Conservation (phyloP, 1,139 yeast genomes). For the Saccharomycopsis crataegensis region DNA sequence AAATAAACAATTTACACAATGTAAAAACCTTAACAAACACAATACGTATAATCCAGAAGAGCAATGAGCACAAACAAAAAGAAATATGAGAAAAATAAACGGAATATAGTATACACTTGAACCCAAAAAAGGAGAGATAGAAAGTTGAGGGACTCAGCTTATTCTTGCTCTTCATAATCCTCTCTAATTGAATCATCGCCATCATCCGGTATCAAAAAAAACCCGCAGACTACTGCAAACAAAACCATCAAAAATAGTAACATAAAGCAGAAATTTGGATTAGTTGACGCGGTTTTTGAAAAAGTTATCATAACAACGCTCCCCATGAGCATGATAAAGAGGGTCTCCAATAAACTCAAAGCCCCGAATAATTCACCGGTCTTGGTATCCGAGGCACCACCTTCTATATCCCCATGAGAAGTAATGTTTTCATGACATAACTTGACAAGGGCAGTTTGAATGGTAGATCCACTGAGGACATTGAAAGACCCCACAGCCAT, state of each 20-base stretch:
- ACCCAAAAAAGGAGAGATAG: too few species aligned
- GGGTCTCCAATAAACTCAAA: constrained; percentile 35
- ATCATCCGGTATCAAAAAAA: neutral
- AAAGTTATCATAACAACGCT: constrained; percentile 31
- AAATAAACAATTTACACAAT: too few species aligned
- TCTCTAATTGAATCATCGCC: neutral
- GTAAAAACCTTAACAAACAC: too few species aligned
- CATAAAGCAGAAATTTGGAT: constrained; percentile 26
- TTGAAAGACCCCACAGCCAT: constrained; percentile 42
- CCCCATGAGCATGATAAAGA: constrained; percentile 32
- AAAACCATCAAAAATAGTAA: constrained; percentile 20
- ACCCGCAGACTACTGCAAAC: neutral
- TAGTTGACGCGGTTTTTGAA: constrained; percentile 26
- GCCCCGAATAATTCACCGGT: constrained; percentile 47
- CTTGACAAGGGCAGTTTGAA: constrained; percentile 42
- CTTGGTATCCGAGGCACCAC: constrained; percentile 24
- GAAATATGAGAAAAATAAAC: too few species aligned
- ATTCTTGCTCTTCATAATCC: too few species aligned
- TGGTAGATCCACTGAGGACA: constrained; percentile 39
- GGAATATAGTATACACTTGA: too few species aligned
- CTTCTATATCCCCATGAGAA: neutral
- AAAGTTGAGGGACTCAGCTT: too few species aligned
- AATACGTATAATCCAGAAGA: too few species aligned
- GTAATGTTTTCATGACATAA: constrained; percentile 13
- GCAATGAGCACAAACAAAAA: too few species aligned